Evolutionary conservation across 306 rosid genomes (phyloP).

Genomic region (Benincasa hispida): DNA sequence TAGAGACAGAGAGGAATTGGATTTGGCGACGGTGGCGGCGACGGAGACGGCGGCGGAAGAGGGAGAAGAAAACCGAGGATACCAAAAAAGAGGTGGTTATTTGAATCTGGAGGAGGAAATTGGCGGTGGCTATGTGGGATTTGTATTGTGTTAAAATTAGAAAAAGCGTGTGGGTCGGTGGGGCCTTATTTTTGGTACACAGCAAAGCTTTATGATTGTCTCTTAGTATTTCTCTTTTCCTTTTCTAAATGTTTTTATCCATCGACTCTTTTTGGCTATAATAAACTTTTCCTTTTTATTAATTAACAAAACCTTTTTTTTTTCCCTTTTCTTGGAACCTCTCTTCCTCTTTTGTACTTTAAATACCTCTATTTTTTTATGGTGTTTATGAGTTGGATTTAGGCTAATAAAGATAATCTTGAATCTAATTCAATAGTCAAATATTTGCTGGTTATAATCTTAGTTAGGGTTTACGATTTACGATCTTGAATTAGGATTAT

Average conservation of each 20-base stretch:
- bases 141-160: neutral
- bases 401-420: neutral
- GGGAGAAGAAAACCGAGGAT: neutral
- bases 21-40: neutral
- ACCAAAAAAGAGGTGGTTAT: neutral
- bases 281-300: neutral
- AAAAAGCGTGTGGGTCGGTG: conserved; percentile 2
- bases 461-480: too few species aligned
- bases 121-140: conserved; percentile 2
- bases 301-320: neutral
- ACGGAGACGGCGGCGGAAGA: neutral
- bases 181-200: neutral
- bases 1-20: neutral
- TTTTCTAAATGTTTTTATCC: neutral
- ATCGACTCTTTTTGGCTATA: neutral
- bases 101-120: neutral
- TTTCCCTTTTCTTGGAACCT: neutral
- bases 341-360: neutral
- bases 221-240: neutral
- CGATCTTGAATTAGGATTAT: neutral
- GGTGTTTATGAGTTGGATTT: neutral
- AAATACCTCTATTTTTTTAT: neutral
- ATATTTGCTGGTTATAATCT: too few species aligned
- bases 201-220: neutral
- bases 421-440: too few species aligned